phyloP scores from a whole-genome alignment of 2,329 filamentous ascomycete species.

The Trichoderma sp. region DNA sequence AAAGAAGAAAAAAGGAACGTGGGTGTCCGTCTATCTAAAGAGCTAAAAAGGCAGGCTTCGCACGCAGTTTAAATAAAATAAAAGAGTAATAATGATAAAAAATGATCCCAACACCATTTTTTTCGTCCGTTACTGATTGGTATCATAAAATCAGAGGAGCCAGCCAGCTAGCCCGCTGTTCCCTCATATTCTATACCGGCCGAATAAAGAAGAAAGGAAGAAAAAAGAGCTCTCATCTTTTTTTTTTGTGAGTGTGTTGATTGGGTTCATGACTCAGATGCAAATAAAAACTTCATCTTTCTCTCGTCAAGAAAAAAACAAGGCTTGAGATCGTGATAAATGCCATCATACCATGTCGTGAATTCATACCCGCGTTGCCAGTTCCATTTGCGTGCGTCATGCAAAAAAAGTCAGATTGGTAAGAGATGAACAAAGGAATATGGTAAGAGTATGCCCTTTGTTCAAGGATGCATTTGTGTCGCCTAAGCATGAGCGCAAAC shows the following conservation, averaged over 20 bases:
- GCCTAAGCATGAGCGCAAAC: slow-evolving; percentile 3
- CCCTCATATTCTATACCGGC: slow-evolving; percentile 19
- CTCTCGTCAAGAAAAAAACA: not conserved
- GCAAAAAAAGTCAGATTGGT: not conserved
- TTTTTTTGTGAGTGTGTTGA: not conserved
- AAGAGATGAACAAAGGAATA: slow-evolving; percentile 1
- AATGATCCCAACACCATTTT: slow-evolving; percentile 16
- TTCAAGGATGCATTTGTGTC: not conserved
- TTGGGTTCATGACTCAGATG: not conserved
- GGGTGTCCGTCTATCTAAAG: slow-evolving; percentile 19
- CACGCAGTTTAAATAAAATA: not conserved
- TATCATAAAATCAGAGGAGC: slow-evolving; percentile 19
- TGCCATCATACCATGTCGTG: slow-evolving; percentile 9
- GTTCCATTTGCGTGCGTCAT: not conserved
- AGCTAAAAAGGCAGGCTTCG: not conserved
- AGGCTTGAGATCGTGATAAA: slow-evolving; percentile 2
- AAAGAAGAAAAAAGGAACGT: slow-evolving; percentile 12
- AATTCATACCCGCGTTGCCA: slow-evolving; percentile 11
- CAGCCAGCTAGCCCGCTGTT: slow-evolving; percentile 19
- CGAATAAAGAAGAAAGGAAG: not conserved
- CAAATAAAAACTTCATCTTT: not conserved
- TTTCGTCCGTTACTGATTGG: slow-evolving; percentile 18
- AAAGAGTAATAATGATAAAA: not conserved
- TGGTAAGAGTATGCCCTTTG: not conserved
- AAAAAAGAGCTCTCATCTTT: not conserved